Evolutionary conservation across 306 rosid species (phyloP).

Genomic region (Senna siamea): DNA sequence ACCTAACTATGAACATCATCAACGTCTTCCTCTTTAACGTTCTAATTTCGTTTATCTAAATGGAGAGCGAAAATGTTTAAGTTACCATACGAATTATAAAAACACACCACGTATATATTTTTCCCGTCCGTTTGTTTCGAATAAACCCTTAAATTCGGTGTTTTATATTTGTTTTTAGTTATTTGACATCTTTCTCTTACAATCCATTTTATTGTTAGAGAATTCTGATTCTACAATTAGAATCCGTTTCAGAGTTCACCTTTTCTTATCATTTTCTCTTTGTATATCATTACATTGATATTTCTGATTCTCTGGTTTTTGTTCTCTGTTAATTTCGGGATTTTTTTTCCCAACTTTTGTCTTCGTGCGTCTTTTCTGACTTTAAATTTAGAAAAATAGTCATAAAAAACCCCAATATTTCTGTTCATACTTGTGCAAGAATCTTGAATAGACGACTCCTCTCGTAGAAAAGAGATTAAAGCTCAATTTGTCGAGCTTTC

Average conservation of each 20-base stretch:
- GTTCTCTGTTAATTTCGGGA: neutral
- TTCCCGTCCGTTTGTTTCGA: neutral
- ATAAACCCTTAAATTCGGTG: constrained; percentile 34
- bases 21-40: constrained; percentile 17
- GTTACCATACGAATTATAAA: too few relatives aligned
- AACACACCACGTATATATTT: neutral
- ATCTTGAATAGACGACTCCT: constrained; percentile 26
- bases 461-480: constrained; percentile 30
- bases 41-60: neutral
- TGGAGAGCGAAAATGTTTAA: constrained; percentile 1
- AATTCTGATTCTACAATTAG: constrained; percentile 31
- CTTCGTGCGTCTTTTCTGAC: constrained; percentile 27
- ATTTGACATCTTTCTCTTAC: neutral
- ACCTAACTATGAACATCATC: neutral
- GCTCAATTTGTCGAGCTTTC: constrained; percentile 37
- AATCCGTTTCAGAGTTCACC: constrained; percentile 40
- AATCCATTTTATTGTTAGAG: constrained; percentile 36
- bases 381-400: constrained; percentile 19
- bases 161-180: constrained; percentile 8
- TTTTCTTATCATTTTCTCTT: constrained; percentile 27
- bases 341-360: neutral
- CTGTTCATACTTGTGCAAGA: neutral
- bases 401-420: neutral
- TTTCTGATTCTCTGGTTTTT: constrained; percentile 33
- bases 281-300: constrained; percentile 17